Evolutionary conservation across 148 eudicot genomes (phyloP), one percentile per base, ranked within the genome.

Genomic region (Camellia japonica): DNA sequence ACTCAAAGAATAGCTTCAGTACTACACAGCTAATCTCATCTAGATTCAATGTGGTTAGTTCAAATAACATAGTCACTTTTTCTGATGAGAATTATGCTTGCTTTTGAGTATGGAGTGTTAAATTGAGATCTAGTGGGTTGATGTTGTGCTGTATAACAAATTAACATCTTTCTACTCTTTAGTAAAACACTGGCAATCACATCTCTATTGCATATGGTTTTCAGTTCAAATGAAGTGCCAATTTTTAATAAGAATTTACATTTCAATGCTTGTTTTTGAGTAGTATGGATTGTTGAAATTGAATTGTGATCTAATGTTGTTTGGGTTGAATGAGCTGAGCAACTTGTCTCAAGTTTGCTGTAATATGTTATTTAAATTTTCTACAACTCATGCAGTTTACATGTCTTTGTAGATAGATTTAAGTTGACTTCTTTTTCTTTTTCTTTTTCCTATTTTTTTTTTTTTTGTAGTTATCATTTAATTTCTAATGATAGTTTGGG

Each of bases 171-270:
- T 30, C 38, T 30, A 30, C 38, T 43, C n/a, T 42, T 16, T 68
- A 13, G 51, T 13, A 68, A 0, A 42, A 12, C 14, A 43, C 18
- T n/a, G 46, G 49, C n/a, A 41, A 58, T 23, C 58, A 10, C 30
- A 74, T 59, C 72, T 74, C 12, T 9, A 10, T 74, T 74, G 20
- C 64, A 19, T 18, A 58, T 74, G 23, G 65, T 38, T 74, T 74
- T 12, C 47, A 16, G n/a, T 2, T 56, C 12, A 16, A 74, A 2
- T 74, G 15, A 7, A 14, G 18, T 58, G 42, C 6, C 43, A 4
- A 56, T 74, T 23, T 59, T 13, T 41, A 9, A 2, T 43, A 61
- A 13, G 5, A n/a, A 18, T 2, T 38, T 30, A 30, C 30, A 30
- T 30, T 30, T 30, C 38, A 30, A 38, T 42, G 18, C 38, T 56